phyloP scores from a whole-genome alignment of 2,329 filamentous ascomycete species.

The Pseudopithomyces chartarum region DNA sequence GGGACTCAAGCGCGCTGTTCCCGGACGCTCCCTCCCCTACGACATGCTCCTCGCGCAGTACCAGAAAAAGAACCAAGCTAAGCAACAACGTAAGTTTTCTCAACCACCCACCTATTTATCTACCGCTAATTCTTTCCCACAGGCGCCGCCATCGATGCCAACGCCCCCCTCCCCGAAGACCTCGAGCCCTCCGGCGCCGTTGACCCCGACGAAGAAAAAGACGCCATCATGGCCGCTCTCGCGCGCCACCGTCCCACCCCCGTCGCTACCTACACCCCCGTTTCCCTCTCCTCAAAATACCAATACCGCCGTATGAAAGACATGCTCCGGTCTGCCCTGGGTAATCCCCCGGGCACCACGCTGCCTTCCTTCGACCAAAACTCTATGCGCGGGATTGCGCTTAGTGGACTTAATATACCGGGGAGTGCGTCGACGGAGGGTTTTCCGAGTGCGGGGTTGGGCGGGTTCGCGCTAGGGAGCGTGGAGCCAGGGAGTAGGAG shows the following conservation, averaged over 20 bases:
- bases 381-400: conserved; percentile 27
- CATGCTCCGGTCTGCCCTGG: conserved; percentile 64
- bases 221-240: conserved; percentile 80
- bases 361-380: conserved; percentile 31
- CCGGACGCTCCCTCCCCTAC: conserved; percentile 84
- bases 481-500: conserved; percentile 34
- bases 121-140: conserved; percentile 15
- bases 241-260: conserved; percentile 78
- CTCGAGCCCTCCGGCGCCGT: conserved; percentile 72
- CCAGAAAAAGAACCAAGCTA: conserved; percentile 96
- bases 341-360: conserved; percentile 45
- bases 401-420: conserved; percentile 36
- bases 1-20: conserved; percentile 88
- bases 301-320: conserved; percentile 67
- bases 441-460: conserved; percentile 35
- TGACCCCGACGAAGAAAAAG: conserved; percentile 93
- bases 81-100: conserved; percentile 82
- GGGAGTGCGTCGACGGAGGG: conserved; percentile 35
- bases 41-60: conserved; percentile 77
- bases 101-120: neutral
- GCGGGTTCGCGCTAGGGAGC: conserved; percentile 35
- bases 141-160: conserved; percentile 95
- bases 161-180: conserved; percentile 86
- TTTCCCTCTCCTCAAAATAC: conserved; percentile 60
- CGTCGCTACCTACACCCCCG: conserved; percentile 66